Evolutionary conservation across 257 asterid genomes (phyloP).

Genomic region (Przewalskia tangutica): DNA sequence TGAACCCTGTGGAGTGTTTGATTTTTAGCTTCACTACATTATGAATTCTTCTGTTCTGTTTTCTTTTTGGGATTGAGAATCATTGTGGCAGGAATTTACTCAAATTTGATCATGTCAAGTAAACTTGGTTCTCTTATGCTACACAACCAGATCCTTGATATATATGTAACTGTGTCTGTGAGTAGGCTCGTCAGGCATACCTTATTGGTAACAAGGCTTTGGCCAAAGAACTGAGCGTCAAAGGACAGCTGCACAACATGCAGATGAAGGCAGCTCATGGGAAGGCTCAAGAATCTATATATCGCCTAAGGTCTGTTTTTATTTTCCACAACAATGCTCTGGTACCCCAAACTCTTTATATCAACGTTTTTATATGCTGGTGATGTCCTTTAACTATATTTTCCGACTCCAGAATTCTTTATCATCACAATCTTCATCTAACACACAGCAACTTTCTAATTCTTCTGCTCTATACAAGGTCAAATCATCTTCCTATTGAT

Average conservation of each 20-base stretch:
- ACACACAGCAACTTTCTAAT: not conserved
- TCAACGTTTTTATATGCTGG: not conserved
- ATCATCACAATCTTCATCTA: not conserved
- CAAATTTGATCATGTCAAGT: not conserved
- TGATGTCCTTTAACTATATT: not conserved
- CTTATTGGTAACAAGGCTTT: conserved; percentile 90
- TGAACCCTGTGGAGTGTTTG: not conserved
- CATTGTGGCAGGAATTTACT: not conserved
- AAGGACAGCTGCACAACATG: conserved; percentile 93
- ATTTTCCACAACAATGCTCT: not conserved
- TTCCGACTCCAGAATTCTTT: not conserved
- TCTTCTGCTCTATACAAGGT: not conserved
- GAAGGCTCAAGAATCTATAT: conserved; percentile 88
- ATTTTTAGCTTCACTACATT: not conserved
- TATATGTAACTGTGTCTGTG: conserved; percentile 4
- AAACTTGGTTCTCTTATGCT: not conserved
- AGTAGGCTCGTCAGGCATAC: conserved; percentile 92
- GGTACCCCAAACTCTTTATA: not conserved
- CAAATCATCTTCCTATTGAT: not conserved
- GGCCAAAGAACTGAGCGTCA: conserved; percentile 92
- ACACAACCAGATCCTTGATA: not conserved
- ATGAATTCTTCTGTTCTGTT: not conserved
- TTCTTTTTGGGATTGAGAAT: not conserved
- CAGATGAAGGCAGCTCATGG: conserved; percentile 95
- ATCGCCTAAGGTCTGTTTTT: conserved; percentile 63